A percentile compares a stretch with the other conserved stretches of the same genome.
Conservation (phyloP, 2,329 filamentous ascomycete species). For the Colletotrichum kahawae region DNA sequence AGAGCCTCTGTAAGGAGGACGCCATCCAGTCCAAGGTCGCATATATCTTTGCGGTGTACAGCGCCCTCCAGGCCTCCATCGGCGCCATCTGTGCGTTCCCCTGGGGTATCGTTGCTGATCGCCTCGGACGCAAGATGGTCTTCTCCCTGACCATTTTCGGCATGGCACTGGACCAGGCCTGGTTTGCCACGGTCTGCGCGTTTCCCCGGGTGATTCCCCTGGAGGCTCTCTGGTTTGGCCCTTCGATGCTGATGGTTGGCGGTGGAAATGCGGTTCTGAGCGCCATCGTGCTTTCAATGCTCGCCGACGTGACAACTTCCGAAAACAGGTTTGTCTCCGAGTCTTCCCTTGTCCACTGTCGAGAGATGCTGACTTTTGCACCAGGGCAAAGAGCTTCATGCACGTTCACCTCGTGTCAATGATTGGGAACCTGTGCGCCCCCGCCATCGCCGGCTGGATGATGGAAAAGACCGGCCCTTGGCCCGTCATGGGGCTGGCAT, state of each 20-base stretch:
- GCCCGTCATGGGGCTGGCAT: constrained; percentile 23
- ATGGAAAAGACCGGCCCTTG: constrained; percentile 37
- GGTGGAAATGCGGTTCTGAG: constrained; percentile 37
- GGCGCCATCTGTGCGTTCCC: constrained; percentile 36
- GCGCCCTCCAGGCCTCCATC: constrained; percentile 33
- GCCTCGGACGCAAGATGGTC: constrained; percentile 40
- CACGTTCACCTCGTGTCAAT: constrained; percentile 32
- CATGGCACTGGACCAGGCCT: constrained; percentile 29
- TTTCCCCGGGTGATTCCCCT: constrained; percentile 36
- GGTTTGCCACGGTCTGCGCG: constrained; percentile 35
- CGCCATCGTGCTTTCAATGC: constrained; percentile 38
- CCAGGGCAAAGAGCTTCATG: constrained; percentile 41
- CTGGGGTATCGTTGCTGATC: constrained; percentile 43
- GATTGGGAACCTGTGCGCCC: constrained; percentile 39
- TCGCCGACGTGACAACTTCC: constrained; percentile 40
- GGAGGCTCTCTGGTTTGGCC: constrained; percentile 36
- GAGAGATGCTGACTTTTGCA: not conserved
- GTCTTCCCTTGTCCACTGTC: not conserved
- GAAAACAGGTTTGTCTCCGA: constrained; percentile 33
- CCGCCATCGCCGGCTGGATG: constrained; percentile 38
- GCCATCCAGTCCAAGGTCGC: constrained; percentile 40
- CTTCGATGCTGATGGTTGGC: constrained; percentile 36
- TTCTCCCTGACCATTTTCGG: constrained; percentile 35
- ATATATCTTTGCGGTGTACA: constrained; percentile 34
- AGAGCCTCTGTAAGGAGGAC: constrained; percentile 40